Base-by-base conservation (phyloP, 441 rosid species). In the Pelargonium myrrhifolium region DNA sequence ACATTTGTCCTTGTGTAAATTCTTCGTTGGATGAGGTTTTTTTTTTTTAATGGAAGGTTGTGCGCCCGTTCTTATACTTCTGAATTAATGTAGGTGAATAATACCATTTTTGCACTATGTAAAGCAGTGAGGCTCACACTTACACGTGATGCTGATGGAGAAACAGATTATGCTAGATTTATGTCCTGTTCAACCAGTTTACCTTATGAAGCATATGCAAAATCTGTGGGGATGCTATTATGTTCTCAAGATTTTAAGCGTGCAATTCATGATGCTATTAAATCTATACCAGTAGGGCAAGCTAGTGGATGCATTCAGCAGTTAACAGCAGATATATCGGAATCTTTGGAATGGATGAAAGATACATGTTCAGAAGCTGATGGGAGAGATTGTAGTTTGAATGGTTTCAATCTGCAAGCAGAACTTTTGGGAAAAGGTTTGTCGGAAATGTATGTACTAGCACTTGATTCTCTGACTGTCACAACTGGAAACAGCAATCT, bases 221-320 rank as follows among this genome's bases (percentile, higher is more conserved):
- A 77, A 74, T 77, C 87, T 31, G 82, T 90, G 51, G 86, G 77
- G 74, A 68, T 72, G 67, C 80, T 95, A 66, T 60, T 84, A 42
- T 80, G 85, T 66, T 81, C 88, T 9, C 83, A 83, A 68, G 86
- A 78, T 63, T 75, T 90, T 75, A 86, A 84, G 79, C 79, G 79
- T 62, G 89, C 90, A 61, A 66, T 87, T 67, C 81, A 80, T 69
- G 75, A 74, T 51, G 89, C 87, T 66, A 74, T 85, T 70, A 82
- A 78, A 71, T 83, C 84, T 74, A 81, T 87, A 74, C 97, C 98
- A 74, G 96, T 89, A 84, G 97, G 95, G 70, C 99, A 90, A 81
- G 92, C 83, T 40, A 77, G 92, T 83, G 88, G 80, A 72, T 87
- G 85, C 67, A 69, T 92, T 69, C 79, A 67, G 72, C 82, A 81